These are phyloP conservation scores for Petrea volubilis DNA, from an alignment of 257 asterid genomes.

Conservation along the genomic window DNA sequence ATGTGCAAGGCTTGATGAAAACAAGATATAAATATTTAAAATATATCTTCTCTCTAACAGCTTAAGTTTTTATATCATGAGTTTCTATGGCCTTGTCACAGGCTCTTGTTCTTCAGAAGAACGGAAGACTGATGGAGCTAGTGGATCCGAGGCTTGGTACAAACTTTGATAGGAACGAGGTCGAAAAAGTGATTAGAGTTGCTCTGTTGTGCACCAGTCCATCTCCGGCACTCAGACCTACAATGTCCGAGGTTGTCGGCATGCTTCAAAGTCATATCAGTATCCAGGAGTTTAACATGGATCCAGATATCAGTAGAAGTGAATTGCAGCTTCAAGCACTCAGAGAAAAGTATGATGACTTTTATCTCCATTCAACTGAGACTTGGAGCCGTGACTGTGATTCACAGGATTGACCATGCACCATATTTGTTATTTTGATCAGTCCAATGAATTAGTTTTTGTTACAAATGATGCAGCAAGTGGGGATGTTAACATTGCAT, in stretches of 20 bases:
- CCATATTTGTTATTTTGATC: too few relatives aligned
- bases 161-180: conserved; percentile 36
- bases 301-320: conserved; percentile 38
- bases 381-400: conserved; percentile 19
- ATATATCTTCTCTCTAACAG: too few relatives aligned
- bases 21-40: too few relatives aligned
- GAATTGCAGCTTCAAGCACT: conserved; percentile 46
- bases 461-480: background rate
- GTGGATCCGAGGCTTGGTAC: conserved; percentile 58
- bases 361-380: conserved; percentile 24
- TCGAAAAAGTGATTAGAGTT: conserved; percentile 46
- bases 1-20: too few relatives aligned
- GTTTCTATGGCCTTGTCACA: too few relatives aligned
- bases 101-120: conserved; percentile 63
- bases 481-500: background rate
- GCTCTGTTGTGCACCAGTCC: conserved; percentile 65
- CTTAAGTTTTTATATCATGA: too few relatives aligned
- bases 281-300: conserved; percentile 40
- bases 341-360: conserved; percentile 44
- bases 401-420: background rate
- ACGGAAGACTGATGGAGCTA: conserved; percentile 46
- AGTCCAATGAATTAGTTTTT: background rate
- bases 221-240: conserved; percentile 65
- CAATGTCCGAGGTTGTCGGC: conserved; percentile 57
- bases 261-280: conserved; percentile 52